These are phyloP conservation scores for Gynostemma pentaphyllum DNA, from an alignment of 306 rosid genomes.

Conservation along the genomic window DNA sequence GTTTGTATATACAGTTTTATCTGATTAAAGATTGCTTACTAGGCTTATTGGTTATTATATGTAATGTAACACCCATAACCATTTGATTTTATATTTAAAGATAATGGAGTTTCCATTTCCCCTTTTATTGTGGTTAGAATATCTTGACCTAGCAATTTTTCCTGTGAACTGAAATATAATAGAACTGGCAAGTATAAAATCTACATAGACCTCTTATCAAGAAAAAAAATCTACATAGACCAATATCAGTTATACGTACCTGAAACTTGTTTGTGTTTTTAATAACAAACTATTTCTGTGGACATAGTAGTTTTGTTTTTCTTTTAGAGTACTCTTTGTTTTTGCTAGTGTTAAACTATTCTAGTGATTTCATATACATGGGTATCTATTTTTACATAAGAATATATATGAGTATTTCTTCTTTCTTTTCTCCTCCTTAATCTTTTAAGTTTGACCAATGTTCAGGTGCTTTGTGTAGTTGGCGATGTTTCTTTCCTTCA, in stretches of 20 bases:
- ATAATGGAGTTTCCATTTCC: neutral
- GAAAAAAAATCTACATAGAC: no score
- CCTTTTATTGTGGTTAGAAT: neutral
- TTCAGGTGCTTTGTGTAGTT: constrained; percentile 71
- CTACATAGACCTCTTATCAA: neutral
- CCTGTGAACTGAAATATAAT: neutral
- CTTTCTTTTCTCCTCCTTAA: constrained; percentile 3
- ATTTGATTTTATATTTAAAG: neutral
- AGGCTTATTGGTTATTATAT: neutral
- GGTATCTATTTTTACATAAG: neutral
- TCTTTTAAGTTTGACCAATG: constrained; percentile 14
- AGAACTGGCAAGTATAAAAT: neutral
- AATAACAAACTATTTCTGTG: neutral
- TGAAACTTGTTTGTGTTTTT: neutral
- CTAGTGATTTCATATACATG: neutral
- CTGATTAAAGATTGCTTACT: neutral
- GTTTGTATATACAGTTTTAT: constrained; percentile 5
- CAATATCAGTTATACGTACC: no score
- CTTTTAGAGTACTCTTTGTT: neutral
- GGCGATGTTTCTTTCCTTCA: constrained; percentile 94
- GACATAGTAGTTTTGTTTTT: neutral
- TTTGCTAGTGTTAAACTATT: neutral
- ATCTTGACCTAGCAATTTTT: neutral
- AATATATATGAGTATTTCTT: neutral
- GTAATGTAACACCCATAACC: neutral